Evolutionary conservation across 371 early-diverging fungal species (phyloP), one percentile per base, ranked within the genome.

Genomic region (Haplosporangium sp.): DNA sequence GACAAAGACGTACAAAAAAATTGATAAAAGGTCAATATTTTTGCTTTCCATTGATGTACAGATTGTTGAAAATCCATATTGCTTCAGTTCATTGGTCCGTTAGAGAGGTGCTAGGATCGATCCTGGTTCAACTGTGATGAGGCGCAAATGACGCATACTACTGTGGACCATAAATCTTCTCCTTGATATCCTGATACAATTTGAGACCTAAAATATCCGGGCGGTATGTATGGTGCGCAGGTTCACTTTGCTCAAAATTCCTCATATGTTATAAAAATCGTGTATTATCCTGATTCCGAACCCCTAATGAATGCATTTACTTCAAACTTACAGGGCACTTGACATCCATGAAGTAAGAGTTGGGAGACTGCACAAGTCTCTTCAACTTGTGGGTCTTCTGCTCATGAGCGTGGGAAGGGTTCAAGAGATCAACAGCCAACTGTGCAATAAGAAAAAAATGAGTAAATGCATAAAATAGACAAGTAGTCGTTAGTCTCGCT

Each of bases 311-410:
- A 9, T 55, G 50, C 48, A 45, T 63, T 35, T 4, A 27, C 27
- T 27, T 27, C 27, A 65, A 52, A 87, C 73, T 89, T 94, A 95
- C 96, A 79, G 94, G 92, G 94, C 99, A 99, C 93, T 98, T 98
- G 79, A 99, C 99, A 85, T 99, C 98, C 99, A 99, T 99, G 91
- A 99, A 99, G 95, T 94, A 99, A 61, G 99, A 98, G 95, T 99
- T 99, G 79, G 99, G 98, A 85, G 94, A 94, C 90, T 97, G 99
- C 84, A 99, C 99, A 76, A 99, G 92, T 87, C 99, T 94, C 95
- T 99, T 99, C 83, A 98, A 94, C 95, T 99, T 99, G 96, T 99
- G 98, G 83, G 90, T 89, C 84, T 94, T 94, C 91, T 92, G 92
- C 91, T 98, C 96, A 85, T 92, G 90, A 85, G 96, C 96, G 85